Evolutionary conservation across 2,329 filamentous ascomycete genomes (phyloP).

Genomic region (Trichophyton verrucosum): DNA sequence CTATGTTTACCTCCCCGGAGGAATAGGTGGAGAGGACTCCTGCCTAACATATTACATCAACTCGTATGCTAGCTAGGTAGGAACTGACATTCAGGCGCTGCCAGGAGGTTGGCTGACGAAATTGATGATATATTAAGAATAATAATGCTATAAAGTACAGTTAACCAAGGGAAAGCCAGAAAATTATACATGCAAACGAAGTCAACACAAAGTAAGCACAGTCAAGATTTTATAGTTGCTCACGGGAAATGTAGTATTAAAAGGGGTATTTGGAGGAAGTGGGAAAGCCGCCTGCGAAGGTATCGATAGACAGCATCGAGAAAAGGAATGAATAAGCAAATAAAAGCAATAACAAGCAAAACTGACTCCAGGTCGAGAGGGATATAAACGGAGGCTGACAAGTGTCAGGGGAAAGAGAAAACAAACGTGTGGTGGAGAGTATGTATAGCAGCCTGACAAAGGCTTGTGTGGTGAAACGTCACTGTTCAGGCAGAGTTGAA

Average conservation of each 20-base stretch:
- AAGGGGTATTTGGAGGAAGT: neutral
- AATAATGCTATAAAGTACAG: conserved; percentile 6
- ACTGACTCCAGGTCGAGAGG: neutral
- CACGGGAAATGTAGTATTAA: neutral
- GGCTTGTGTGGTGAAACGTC: neutral
- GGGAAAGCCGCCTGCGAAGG: neutral
- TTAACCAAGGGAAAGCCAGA: neutral
- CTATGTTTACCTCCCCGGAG: conserved; percentile 35
- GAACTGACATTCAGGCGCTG: neutral
- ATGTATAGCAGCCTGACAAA: too few species aligned
- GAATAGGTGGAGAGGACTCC: conserved; percentile 32
- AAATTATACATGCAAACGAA: conserved; percentile 1
- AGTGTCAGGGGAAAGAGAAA: neutral
- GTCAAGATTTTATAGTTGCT: neutral
- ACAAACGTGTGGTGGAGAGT: neutral
- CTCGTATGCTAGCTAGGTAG: conserved; percentile 26
- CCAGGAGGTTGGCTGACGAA: neutral
- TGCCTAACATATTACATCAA: conserved; percentile 39
- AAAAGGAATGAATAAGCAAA: neutral
- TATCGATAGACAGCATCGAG: neutral
- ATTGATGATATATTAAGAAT: conserved; percentile 1
- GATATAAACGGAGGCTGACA: neutral
- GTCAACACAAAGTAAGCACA: neutral
- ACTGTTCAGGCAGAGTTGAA: neutral
- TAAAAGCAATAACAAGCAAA: neutral